These are phyloP conservation scores for Phialocephala sp. DNA, from an alignment of 2,329 filamentous ascomycete genomes.

Conservation along the genomic window DNA sequence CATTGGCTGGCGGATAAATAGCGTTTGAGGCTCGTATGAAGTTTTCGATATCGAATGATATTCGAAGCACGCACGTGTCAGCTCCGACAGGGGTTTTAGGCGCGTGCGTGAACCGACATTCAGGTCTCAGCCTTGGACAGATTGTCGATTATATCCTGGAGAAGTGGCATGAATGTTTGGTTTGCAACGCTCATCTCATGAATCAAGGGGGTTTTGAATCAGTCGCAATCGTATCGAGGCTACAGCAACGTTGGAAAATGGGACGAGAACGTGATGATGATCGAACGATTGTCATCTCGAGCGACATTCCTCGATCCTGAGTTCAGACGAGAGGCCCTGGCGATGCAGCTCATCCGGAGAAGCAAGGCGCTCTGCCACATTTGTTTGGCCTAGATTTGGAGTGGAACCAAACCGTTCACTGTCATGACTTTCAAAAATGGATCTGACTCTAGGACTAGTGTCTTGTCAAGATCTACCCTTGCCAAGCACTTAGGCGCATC, in stretches of 20 bases:
- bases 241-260: conserved; percentile 9
- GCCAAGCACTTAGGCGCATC: not conserved
- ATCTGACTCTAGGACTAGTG: conserved; percentile 2
- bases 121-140: conserved; percentile 13
- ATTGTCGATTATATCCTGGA: conserved; percentile 3
- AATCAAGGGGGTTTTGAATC: conserved; percentile 11
- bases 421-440: not conserved
- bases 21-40: conserved; percentile 26
- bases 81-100: conserved; percentile 7
- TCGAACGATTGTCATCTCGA: conserved; percentile 13
- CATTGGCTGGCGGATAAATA: conserved; percentile 13
- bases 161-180: conserved; percentile 16
- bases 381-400: not conserved
- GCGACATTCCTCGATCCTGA: not conserved
- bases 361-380: not conserved
- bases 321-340: conserved; percentile 4
- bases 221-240: not conserved
- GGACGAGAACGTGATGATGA: conserved; percentile 10
- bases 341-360: not conserved
- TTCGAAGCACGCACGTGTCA: conserved; percentile 19
- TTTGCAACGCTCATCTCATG: conserved; percentile 10
- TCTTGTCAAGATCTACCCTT: conserved; percentile 10
- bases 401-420: not conserved
- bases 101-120: conserved; percentile 12
- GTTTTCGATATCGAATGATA: conserved; percentile 24